Evolutionary conservation across 2,329 filamentous ascomycete genomes (phyloP).

Genomic region (Cytospora leucostoma): DNA sequence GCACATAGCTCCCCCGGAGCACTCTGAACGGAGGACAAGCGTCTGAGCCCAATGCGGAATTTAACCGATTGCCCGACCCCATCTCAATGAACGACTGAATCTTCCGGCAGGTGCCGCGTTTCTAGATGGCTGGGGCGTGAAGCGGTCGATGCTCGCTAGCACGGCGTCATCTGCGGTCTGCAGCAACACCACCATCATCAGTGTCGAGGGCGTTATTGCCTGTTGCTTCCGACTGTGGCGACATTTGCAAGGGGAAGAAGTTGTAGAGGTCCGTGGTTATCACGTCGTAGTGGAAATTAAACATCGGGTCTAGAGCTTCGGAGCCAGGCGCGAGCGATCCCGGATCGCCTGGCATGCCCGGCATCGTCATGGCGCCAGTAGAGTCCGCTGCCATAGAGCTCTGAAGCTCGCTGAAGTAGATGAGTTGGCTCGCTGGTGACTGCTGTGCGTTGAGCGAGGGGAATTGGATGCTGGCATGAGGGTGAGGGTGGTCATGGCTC

Average conservation of each 20-base stretch:
- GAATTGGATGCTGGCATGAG: constrained; percentile 29
- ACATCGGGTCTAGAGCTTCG: constrained; percentile 24
- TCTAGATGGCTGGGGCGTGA: no score
- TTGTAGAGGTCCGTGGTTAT: constrained; percentile 36
- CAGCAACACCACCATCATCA: not conserved
- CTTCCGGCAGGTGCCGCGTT: no score
- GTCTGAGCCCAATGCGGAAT: no score
- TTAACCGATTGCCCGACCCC: no score
- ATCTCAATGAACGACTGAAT: no score
- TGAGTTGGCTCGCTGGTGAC: constrained; percentile 27
- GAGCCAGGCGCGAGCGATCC: not conserved
- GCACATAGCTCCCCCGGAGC: no score
- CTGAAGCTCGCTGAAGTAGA: constrained; percentile 31
- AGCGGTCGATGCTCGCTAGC: not conserved
- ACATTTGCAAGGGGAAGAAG: constrained; percentile 33
- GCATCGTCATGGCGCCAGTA: constrained; percentile 6
- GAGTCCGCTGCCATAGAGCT: constrained; percentile 9
- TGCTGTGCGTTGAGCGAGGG: constrained; percentile 29
- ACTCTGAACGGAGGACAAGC: no score
- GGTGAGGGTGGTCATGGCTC: constrained; percentile 9
- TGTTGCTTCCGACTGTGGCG: constrained; percentile 23
- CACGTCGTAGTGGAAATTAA: constrained; percentile 31
- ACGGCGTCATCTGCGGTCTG: not conserved
- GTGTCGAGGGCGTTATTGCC: not conserved
- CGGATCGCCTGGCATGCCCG: not conserved